These are phyloP conservation scores for Dalbergia cochinchinensis DNA, from an alignment of 306 rosid genomes.

Conservation along the genomic window DNA sequence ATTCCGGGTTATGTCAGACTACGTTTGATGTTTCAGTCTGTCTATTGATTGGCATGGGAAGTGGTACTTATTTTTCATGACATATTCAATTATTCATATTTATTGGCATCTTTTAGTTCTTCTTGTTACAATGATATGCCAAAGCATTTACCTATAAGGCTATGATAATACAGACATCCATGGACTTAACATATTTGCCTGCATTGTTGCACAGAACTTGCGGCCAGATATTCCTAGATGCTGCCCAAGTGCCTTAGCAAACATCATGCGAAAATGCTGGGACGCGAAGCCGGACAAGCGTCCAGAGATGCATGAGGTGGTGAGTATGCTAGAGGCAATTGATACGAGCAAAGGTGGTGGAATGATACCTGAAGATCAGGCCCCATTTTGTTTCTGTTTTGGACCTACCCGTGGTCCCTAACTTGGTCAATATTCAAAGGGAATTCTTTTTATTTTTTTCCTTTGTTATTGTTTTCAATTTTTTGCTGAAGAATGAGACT, in stretches of 20 bases:
- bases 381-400: slow-evolving; percentile 63
- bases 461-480: neutral
- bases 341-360: slow-evolving; percentile 88
- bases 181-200: neutral
- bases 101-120: too few species aligned
- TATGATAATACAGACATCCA: neutral
- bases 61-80: too few species aligned
- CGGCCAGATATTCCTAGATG: slow-evolving; percentile 83
- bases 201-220: slow-evolving; percentile 53
- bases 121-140: neutral
- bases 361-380: slow-evolving; percentile 68
- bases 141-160: neutral
- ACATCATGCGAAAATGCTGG: slow-evolving; percentile 79
- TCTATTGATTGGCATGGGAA: neutral
- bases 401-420: slow-evolving; percentile 61
- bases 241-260: slow-evolving; percentile 70
- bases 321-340: slow-evolving; percentile 69
- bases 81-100: too few species aligned
- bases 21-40: neutral
- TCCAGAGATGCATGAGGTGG: slow-evolving; percentile 83
- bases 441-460: neutral
- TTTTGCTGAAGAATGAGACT: neutral
- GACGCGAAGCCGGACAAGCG: slow-evolving; percentile 72
- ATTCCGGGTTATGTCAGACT: too few species aligned
- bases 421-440: neutral